A percentile compares a stretch with the other conserved stretches of the same genome.
Conservation (phyloP, 2,329 filamentous ascomycete species). For the Ophiostoma pallidulum region DNA sequence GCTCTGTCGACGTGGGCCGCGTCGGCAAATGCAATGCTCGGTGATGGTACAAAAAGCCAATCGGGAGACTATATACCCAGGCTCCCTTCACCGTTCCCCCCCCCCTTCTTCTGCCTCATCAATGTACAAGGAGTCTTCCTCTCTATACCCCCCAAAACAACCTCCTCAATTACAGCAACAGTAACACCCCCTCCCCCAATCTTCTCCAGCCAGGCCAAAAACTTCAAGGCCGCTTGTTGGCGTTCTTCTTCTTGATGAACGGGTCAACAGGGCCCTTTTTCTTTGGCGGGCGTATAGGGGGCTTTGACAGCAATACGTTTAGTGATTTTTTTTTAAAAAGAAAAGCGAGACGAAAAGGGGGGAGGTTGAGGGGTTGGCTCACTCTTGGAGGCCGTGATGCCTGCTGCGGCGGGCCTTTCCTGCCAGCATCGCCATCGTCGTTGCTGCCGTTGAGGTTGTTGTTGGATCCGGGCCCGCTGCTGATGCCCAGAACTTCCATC, state of each 20-base stretch:
- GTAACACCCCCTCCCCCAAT: too few relatives aligned
- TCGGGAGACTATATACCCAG: too few relatives aligned
- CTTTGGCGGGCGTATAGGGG: slow-evolving; percentile 18
- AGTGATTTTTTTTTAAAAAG: too few relatives aligned
- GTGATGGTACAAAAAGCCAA: too few relatives aligned
- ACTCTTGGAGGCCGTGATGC: slow-evolving; percentile 8
- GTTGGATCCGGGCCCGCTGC: slow-evolving; percentile 19
- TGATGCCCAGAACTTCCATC: slow-evolving; percentile 41
- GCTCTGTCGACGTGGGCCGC: too few relatives aligned
- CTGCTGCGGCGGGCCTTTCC: slow-evolving; percentile 3
- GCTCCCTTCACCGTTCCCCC: background rate
- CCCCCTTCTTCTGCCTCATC: too few relatives aligned
- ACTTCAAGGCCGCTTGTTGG: slow-evolving; percentile 6
- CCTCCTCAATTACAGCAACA: too few relatives aligned
- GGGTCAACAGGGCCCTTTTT: slow-evolving; percentile 36
- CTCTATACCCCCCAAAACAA: too few relatives aligned
- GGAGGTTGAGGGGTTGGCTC: too few relatives aligned
- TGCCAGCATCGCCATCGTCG: slow-evolving; percentile 14
- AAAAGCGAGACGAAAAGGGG: background rate
- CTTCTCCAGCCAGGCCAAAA: background rate
- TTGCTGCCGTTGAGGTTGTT: slow-evolving; percentile 17
- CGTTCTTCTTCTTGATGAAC: slow-evolving; percentile 29
- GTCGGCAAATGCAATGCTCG: too few relatives aligned
- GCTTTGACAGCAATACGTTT: background rate
- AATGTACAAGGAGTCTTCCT: too few relatives aligned